A percentile compares a stretch with the other conserved stretches of the same genome.
Evolutionary conservation across 2,329 filamentous ascomycete genomes (phyloP).

Genomic region (Exserohilum turcica): DNA sequence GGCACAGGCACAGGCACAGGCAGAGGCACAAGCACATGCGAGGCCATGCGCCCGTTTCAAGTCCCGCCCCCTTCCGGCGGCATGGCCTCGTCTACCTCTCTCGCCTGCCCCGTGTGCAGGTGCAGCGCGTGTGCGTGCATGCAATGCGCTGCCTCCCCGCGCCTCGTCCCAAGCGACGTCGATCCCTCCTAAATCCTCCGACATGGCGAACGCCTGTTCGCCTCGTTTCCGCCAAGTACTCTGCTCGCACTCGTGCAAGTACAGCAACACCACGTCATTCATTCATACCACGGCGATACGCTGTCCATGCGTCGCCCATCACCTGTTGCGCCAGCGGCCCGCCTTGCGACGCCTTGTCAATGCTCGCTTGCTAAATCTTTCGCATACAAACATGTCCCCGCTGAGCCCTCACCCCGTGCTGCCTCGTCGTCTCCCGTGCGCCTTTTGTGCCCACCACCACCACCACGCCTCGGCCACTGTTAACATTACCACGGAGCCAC

Average conservation of each 20-base stretch:
- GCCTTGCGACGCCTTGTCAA: background rate
- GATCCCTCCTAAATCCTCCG: slow-evolving; percentile 12
- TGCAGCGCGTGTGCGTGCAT: background rate
- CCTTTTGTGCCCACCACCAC: background rate
- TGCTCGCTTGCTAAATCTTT: slow-evolving; percentile 1
- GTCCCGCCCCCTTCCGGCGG: too few species aligned
- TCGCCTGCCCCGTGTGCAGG: too few species aligned
- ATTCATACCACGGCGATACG: background rate
- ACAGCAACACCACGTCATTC: background rate
- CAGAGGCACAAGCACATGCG: too few species aligned
- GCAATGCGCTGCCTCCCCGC: background rate
- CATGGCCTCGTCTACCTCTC: too few species aligned
- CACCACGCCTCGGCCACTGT: background rate
- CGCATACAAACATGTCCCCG: background rate
- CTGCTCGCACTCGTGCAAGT: background rate
- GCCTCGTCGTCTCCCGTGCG: too few species aligned
- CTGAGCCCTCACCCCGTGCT: too few species aligned
- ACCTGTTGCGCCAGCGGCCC: too few species aligned
- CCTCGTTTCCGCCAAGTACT: background rate
- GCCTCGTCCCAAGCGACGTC: slow-evolving; percentile 3
- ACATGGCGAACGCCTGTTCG: slow-evolving; percentile 10
- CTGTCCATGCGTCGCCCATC: too few species aligned
- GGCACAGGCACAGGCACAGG: background rate
- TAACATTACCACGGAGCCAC: background rate
- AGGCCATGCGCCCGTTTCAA: too few species aligned